Base-by-base conservation (phyloP, 768 basidiomycete genomes). In the Pisolithus marmoratus region DNA sequence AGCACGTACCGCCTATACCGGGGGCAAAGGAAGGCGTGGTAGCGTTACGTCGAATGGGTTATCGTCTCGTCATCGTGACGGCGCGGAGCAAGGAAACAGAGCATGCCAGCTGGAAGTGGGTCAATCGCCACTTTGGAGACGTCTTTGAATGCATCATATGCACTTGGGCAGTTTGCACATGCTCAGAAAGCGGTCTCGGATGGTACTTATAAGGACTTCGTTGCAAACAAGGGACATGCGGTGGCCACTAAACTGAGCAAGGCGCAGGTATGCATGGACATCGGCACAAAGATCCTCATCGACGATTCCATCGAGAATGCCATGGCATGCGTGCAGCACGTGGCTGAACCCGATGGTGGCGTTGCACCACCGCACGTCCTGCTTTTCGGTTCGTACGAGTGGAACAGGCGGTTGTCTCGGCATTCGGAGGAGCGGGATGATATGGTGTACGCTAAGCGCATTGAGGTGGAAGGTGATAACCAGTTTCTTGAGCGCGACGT, bases 281-380 rank as follows among this genome's bases (percentile, higher is more conserved):
- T 90, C 17, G 75, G 76, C 15, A 85, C 88, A 11, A 73, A 75
- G 38, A 62, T 90, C 37, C 70, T 92, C 48, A 82, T 92, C 52
- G 90, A 92, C 65, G 90, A 92, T 69, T 89, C 87, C 6, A 60
- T 84, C 38, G 89, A 91, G 66, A 90, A 91, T 65, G 85, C 84
- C 36, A 56, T 86, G 24, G 75, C 80, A 51, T 83, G 83, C 55
- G 75, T 73, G 0, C 73, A 63, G 29, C 40, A 70, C 50, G 37
- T 52, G 17, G 19, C 31, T 20, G 43, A 62, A 22, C 48, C 48
- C n/a, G 54, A 38, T 5, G 60, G 37, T 17, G 50, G 48, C 8
- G 37, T 44, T 46, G 43, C 46, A 23, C 71, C 74, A n/a, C 78
- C 77, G 14, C 79, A 75, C 2, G 83, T 86, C 27, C 65, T 91